Conservation (phyloP, 2,329 filamentous ascomycete species). For the Trichoderma guizhouense region DNA sequence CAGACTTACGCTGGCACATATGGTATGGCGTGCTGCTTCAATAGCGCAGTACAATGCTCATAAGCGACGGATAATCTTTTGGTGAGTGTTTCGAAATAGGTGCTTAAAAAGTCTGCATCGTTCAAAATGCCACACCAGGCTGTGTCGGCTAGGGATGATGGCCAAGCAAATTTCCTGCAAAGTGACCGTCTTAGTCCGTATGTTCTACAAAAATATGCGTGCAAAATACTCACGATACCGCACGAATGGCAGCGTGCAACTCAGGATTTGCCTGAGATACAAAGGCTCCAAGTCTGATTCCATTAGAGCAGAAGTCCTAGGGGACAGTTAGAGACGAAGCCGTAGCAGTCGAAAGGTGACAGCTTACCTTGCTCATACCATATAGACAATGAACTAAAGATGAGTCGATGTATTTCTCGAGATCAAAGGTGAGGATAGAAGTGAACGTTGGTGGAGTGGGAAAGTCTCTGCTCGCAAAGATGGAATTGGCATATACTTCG, state of each 20-base stretch:
- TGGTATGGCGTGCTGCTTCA: background rate
- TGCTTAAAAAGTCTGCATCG: background rate
- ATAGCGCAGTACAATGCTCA: background rate
- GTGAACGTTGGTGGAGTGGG: background rate
- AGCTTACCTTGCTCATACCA: background rate
- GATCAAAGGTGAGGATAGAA: background rate
- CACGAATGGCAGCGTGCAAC: background rate
- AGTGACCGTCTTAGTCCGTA: background rate
- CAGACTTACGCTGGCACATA: background rate
- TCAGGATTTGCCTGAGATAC: background rate
- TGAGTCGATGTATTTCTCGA: background rate
- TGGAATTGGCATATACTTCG: background rate
- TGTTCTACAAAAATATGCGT: no score
- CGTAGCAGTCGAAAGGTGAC: accelerated
- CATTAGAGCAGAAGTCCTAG: background rate
- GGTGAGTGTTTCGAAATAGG: background rate
- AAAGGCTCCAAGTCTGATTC: background rate
- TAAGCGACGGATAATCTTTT: background rate
- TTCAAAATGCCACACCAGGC: background rate
- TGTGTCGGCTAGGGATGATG: background rate
- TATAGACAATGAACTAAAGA: background rate
- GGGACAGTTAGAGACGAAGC: background rate
- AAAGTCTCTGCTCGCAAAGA: background rate
- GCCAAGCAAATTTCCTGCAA: background rate
- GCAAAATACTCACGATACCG: background rate